A percentile compares a stretch with the other conserved stretches of the same genome.
phyloP scores from a whole-genome alignment of 73 alveolate genomes.

The Uronychia setigera region DNA sequence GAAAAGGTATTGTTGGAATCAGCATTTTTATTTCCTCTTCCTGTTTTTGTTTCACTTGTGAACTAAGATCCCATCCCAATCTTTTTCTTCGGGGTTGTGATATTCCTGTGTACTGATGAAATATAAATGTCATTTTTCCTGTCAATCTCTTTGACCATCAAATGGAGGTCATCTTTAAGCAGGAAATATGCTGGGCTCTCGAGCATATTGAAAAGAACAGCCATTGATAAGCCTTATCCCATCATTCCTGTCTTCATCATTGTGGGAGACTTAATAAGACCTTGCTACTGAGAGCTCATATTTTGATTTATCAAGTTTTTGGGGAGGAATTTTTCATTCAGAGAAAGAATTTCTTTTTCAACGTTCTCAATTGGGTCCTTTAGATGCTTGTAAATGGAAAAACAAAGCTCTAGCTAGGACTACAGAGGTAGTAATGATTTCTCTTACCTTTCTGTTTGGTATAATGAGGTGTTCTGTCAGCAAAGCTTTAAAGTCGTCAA shows the following conservation, averaged over 20 bases:
- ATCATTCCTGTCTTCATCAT: too few relatives aligned
- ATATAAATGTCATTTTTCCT: neutral
- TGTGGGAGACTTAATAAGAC: too few relatives aligned
- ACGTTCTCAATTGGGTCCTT: constrained; percentile 1
- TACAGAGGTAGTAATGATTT: neutral
- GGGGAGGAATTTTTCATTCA: neutral
- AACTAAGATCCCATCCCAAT: neutral
- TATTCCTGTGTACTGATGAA: neutral
- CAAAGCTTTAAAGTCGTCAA: neutral
- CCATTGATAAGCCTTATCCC: neutral
- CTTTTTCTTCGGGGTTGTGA: neutral
- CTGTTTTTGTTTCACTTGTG: neutral
- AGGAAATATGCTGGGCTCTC: neutral
- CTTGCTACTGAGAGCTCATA: too few relatives aligned
- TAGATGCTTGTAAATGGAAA: neutral
- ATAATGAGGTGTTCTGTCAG: neutral
- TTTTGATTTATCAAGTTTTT: neutral
- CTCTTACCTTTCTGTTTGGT: neutral
- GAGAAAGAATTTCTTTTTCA: neutral
- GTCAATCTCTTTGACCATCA: neutral
- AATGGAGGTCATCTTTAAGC: neutral
- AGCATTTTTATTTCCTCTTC: neutral
- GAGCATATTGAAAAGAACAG: neutral
- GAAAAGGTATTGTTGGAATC: neutral
- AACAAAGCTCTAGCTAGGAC: neutral